Evolutionary conservation across 805 yeast species (phyloP).

Genomic region (Suhomyces kilbournensis): DNA sequence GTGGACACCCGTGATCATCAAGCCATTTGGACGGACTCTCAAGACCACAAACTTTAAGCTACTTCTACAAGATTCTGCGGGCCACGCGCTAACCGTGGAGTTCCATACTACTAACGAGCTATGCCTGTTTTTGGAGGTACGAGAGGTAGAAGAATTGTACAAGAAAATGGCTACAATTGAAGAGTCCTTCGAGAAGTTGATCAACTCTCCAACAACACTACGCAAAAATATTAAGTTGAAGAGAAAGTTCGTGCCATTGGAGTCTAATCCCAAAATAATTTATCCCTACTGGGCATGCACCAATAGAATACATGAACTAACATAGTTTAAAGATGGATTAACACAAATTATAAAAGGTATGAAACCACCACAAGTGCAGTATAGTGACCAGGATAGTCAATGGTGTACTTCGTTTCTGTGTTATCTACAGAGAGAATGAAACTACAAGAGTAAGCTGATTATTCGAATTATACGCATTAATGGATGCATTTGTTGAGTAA

Average conservation of each 20-base stretch:
- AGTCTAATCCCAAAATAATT: neutral
- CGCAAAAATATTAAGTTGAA: neutral
- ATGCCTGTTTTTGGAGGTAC: conserved; percentile 21
- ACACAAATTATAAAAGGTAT: neutral
- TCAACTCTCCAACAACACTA: neutral
- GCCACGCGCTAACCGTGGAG: conserved; percentile 15
- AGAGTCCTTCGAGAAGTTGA: neutral
- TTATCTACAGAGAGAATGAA: no score
- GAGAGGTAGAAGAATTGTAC: conserved; percentile 12
- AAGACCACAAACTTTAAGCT: conserved; percentile 24
- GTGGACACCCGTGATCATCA: conserved; percentile 19
- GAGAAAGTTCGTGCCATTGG: neutral
- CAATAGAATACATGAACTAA: neutral
- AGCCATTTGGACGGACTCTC: conserved; percentile 28
- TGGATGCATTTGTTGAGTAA: neutral
- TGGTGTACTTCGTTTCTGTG: no score
- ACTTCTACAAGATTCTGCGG: conserved; percentile 11
- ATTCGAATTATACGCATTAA: no score
- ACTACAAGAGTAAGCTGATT: neutral
- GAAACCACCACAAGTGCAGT: no score
- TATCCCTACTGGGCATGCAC: conserved; percentile 1
- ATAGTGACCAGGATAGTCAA: no score
- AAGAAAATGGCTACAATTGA: conserved; percentile 7
- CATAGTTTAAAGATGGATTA: neutral
- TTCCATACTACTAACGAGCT: conserved; percentile 22